Percentiles rank a stretch among this genome's conserved stretches.
Conservation (phyloP, 768 basidiomycete genomes). For the Rhizopogon roseolus region DNA sequence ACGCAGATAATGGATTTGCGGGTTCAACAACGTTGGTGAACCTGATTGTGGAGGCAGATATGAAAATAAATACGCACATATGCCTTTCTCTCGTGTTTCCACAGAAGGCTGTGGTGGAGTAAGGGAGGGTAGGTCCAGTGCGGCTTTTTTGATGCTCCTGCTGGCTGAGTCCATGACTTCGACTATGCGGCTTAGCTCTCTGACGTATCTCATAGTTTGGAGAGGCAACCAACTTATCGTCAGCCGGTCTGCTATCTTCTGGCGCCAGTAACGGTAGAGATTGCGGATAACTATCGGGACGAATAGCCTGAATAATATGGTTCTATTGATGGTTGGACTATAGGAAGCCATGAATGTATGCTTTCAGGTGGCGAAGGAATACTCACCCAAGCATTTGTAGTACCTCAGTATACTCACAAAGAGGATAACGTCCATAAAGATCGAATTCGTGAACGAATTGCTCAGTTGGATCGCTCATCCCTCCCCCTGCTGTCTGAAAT, state of each 20-base stretch:
- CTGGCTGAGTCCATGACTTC: constrained; percentile 10
- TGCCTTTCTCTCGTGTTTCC: constrained; percentile 11
- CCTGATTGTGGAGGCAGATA: too few relatives aligned
- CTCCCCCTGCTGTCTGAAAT: too few relatives aligned
- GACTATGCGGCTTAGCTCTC: constrained; percentile 7
- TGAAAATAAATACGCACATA: constrained; percentile 14
- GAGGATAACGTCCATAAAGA: too few relatives aligned
- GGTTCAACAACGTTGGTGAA: too few relatives aligned
- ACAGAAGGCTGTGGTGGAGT: not conserved
- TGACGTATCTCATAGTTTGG: not conserved
- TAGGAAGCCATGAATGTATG: not conserved
- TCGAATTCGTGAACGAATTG: too few relatives aligned
- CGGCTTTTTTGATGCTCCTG: constrained; percentile 15
- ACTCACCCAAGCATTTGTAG: constrained; percentile 10
- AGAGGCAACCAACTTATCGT: constrained; percentile 9
- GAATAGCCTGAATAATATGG: constrained; percentile 12
- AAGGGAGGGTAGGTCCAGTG: not conserved
- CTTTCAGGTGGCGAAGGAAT: not conserved
- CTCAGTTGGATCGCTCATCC: too few relatives aligned
- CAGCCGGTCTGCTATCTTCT: constrained; percentile 15
- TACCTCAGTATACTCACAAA: constrained; percentile 12
- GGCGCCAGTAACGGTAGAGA: constrained; percentile 7
- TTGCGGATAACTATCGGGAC: constrained; percentile 12
- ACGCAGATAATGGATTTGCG: too few relatives aligned
- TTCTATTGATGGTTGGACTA: constrained; percentile 7